These are phyloP conservation scores for Sporisorium iseilematis-ciliati DNA, from an alignment of 1,284 basidiomycete genomes.

Conservation along the genomic window DNA sequence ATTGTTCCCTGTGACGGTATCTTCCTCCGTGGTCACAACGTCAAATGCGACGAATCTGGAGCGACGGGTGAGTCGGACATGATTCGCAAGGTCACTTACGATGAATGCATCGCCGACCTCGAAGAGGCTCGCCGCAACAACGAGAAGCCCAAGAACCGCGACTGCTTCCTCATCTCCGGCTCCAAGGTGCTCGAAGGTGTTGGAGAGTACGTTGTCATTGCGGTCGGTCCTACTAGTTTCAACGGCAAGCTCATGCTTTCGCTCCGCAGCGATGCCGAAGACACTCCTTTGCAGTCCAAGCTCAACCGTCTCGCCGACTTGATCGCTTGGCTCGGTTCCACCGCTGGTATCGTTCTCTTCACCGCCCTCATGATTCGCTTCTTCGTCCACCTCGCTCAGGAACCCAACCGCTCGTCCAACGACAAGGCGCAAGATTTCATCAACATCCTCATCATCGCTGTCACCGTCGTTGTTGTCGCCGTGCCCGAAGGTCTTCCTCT, in stretches of 20 bases:
- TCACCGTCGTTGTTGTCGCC: constrained; percentile 94
- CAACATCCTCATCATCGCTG: constrained; percentile 91
- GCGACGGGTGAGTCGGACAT: constrained; percentile 97
- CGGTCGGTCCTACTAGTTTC: constrained; percentile 91
- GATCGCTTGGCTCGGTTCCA: constrained; percentile 89
- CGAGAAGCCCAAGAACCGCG: constrained; percentile 76
- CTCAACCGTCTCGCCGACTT: constrained; percentile 91
- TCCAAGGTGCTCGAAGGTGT: constrained; percentile 95
- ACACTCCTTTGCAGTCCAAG: constrained; percentile 93
- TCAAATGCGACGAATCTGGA: constrained; percentile 95
- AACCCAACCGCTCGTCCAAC: constrained; percentile 75
- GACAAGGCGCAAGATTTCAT: constrained; percentile 92
- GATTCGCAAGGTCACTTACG: constrained; percentile 87
- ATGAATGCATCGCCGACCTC: constrained; percentile 77
- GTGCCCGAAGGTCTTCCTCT: constrained; percentile 97
- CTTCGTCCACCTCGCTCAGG: constrained; percentile 81
- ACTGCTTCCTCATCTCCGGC: constrained; percentile 95
- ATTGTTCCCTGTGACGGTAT: constrained; percentile 95
- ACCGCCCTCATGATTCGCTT: constrained; percentile 89
- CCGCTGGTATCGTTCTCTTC: constrained; percentile 87
- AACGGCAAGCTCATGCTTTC: constrained; percentile 79
- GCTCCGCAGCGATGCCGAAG: constrained; percentile 77
- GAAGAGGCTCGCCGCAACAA: constrained; percentile 64
- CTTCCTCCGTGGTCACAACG: constrained; percentile 90
- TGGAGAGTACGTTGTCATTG: constrained; percentile 89